Evolutionary conservation across 139 green algal genomes (phyloP).

Genomic region (Chlamydomonas incerta): DNA sequence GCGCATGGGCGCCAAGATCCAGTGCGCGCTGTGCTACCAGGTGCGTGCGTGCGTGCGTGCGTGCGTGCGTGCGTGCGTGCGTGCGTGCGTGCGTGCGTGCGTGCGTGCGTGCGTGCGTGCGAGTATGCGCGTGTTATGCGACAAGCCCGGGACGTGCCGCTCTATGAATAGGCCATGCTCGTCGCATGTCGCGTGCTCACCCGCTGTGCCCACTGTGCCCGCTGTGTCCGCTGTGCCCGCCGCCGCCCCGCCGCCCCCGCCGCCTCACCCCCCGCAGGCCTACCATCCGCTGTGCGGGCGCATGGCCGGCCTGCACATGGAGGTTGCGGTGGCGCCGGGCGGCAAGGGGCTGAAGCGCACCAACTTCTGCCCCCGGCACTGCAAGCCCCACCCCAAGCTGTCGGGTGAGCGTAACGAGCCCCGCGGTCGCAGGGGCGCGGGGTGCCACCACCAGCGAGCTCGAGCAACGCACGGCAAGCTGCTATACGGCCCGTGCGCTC

Average conservation of each 20-base stretch:
- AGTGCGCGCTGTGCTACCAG: conserved; percentile 90
- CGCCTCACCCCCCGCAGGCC: conserved; percentile 43
- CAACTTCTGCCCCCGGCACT: conserved; percentile 85
- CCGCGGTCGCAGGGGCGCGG: too few relatives aligned
- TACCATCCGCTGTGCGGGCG: conserved; percentile 93
- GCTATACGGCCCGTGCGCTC: too few relatives aligned
- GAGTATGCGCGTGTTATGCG: too few relatives aligned
- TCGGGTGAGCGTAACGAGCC: conserved; percentile 55
- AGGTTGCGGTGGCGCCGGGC: conserved; percentile 63
- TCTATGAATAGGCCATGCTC: too few relatives aligned
- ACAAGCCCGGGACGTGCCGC: too few relatives aligned
- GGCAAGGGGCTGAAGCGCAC: conserved; percentile 66
- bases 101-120: too few relatives aligned
- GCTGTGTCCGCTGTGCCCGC: too few relatives aligned
- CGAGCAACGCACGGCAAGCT: too few relatives aligned
- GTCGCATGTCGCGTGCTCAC: too few relatives aligned
- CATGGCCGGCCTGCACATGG: conserved; percentile 88
- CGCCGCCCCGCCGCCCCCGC: neutral
- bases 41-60: neutral
- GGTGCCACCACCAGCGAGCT: too few relatives aligned
- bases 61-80: neutral
- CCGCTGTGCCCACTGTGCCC: too few relatives aligned
- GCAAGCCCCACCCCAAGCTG: conserved; percentile 66
- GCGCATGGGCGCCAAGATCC: conserved; percentile 93
- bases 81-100: too few relatives aligned